Conservation (phyloP, 164 flowering plant genomes). For the Aristolochia contorta region DNA sequence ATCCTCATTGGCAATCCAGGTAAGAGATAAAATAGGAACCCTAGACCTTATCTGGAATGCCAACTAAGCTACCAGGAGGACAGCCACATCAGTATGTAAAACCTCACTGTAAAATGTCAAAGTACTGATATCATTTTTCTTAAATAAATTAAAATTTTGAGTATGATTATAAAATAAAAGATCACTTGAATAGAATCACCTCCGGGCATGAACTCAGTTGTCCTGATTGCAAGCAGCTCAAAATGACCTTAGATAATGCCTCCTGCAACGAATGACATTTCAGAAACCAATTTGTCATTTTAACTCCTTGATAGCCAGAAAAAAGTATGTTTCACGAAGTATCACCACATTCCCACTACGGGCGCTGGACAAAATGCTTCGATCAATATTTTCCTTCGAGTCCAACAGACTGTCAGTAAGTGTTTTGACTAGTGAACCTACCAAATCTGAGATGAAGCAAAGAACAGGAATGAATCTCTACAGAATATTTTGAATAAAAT, state of each 20-base stretch:
- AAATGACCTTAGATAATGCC: conserved; percentile 28
- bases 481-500: background rate
- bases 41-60: no score
- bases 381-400: conserved; percentile 65
- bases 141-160: background rate
- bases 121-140: no score
- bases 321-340: background rate
- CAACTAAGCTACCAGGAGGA: no score
- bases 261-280: conserved; percentile 29
- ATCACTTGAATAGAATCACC: conserved; percentile 25
- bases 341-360: conserved; percentile 40
- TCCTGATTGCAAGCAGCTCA: conserved; percentile 37
- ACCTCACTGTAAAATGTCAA: no score
- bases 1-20: no score
- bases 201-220: conserved; percentile 30
- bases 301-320: background rate
- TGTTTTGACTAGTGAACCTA: conserved; percentile 37
- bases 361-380: conserved; percentile 32
- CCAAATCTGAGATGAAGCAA: conserved; percentile 8
- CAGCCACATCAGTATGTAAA: no score
- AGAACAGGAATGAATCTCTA: background rate
- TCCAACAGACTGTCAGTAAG: conserved; percentile 44
- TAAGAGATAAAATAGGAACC: no score
- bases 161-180: no score
- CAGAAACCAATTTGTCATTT: conserved; percentile 1